These are phyloP conservation scores for Venustampulla echinocandica DNA, from an alignment of 495 filamentous ascomycete species.

Conservation along the genomic window DNA sequence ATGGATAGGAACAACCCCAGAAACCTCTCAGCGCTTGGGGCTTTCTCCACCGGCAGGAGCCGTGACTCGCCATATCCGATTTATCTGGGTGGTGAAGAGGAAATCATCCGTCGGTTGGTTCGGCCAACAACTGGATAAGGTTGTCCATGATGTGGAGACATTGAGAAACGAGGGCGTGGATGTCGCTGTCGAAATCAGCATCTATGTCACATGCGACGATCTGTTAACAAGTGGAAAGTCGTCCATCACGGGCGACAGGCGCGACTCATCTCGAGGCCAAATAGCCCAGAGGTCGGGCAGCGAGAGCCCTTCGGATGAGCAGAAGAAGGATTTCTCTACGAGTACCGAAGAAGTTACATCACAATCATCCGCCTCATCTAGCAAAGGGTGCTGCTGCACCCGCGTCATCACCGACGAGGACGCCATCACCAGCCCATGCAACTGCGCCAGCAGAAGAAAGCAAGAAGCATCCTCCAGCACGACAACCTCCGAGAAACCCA, in stretches of 20 bases:
- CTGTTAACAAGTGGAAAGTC: slow-evolving; percentile 18
- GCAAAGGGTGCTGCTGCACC: slow-evolving; percentile 2
- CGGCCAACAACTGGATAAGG: slow-evolving; percentile 36
- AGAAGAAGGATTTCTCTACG: background rate
- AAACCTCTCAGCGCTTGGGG: background rate
- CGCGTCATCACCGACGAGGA: slow-evolving; percentile 4
- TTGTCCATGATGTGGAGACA: slow-evolving; percentile 30
- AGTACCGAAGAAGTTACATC: background rate
- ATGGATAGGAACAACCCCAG: slow-evolving; percentile 4
- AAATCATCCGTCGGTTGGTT: slow-evolving; percentile 46
- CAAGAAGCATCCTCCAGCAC: background rate
- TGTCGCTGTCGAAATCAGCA: slow-evolving; percentile 41
- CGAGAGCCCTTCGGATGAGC: background rate
- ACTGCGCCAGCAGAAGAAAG: background rate
- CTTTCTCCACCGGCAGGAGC: slow-evolving; percentile 16
- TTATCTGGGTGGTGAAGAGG: slow-evolving; percentile 61
- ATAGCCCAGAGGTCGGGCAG: background rate
- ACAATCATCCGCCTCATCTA: background rate
- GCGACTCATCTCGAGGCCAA: background rate
- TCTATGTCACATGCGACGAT: slow-evolving; percentile 56
- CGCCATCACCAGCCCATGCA: slow-evolving; percentile 1
- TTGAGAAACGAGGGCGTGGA: slow-evolving; percentile 24
- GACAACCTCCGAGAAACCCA: background rate
- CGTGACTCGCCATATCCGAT: slow-evolving; percentile 45
- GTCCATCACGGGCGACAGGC: background rate